phyloP scores from a whole-genome alignment of 306 rosid genomes.

The Acacia melanoxylon region DNA sequence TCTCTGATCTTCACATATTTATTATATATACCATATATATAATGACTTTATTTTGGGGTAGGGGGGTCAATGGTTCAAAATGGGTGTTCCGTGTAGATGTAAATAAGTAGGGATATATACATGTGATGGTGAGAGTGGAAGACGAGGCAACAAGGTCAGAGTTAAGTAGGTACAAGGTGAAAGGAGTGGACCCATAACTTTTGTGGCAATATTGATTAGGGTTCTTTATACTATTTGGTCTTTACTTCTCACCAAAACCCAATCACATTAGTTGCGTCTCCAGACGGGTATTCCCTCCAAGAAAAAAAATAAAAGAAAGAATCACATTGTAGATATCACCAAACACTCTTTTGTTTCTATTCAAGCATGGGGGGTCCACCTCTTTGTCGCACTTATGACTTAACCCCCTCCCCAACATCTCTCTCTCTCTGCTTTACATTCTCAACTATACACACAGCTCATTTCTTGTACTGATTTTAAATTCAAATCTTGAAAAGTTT shows the following conservation, averaged over 20 bases:
- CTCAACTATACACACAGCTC: conserved; percentile 12
- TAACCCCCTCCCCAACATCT: neutral
- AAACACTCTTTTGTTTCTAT: conserved; percentile 26
- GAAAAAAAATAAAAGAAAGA: neutral
- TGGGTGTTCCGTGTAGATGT: neutral
- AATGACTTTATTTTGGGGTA: neutral
- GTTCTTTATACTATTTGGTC: conserved; percentile 14
- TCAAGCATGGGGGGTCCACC: conserved; percentile 38
- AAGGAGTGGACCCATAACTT: conserved; percentile 32
- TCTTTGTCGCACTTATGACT: conserved; percentile 9
- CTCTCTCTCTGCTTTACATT: conserved; percentile 13
- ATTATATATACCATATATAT: neutral
- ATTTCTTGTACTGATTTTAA: neutral
- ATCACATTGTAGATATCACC: conserved; percentile 26
- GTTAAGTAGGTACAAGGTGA: conserved; percentile 30
- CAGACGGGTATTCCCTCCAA: conserved; percentile 27
- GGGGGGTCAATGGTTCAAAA: neutral
- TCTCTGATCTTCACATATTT: neutral
- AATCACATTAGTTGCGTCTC: conserved; percentile 43
- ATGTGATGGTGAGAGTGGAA: neutral
- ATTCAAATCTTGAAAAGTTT: neutral
- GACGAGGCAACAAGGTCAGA: conserved; percentile 20
- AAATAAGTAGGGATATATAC: neutral
- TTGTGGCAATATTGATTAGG: conserved; percentile 29
- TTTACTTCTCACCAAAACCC: conserved; percentile 26